Evolutionary conservation across 768 basidiomycete genomes (phyloP), one percentile per base, ranked within the genome.

Genomic region (Termitomyces sp.): DNA sequence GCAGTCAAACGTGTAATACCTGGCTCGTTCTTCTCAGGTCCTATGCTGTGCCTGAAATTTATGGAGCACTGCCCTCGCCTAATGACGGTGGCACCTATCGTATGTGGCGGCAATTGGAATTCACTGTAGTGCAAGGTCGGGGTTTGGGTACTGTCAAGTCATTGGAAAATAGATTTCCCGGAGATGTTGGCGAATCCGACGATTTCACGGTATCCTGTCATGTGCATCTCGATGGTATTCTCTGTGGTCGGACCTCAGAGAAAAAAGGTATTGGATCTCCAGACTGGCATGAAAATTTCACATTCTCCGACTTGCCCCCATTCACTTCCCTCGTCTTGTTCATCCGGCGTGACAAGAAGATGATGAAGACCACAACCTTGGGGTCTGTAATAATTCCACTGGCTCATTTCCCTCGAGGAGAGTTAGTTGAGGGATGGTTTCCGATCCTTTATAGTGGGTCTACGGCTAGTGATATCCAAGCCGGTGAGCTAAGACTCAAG

Each of bases 211-310:
- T 90, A 6, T 91, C 82, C 55, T 93, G 91, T 70, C 90, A 93
- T 69, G 78, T 95, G n/a, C 79, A 80, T 60, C 74, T 89, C 45
- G 90, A 91, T 62, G 79, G 79, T 62, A 77, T 77, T 24, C 70
- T 89, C 16, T 85, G 84, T 60, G 91, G 88, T 53, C 82, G 88
- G 54, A 93, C 93, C 2, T 87, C 88, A 1, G 77, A 86, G 56
- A 88, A 86, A 72, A 87, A 82, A 63, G 84, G 83, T 20, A 73
- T 82, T 54, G 84, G 82, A 37, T 80, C 80, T 43, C 84, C 87
- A 0, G 86, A 91, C 67, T 95, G 93, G 93, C 88, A 91, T 61
- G 93, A 95, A 72, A 76, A 67, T 42, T 94, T 95, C 68, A 68
- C 73, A 22, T 87, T 93, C 61, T 68, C 84, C 1, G 91, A 93